Conservation (phyloP, 176 grass and related monocot species). For the Guadua angustifolia region DNA sequence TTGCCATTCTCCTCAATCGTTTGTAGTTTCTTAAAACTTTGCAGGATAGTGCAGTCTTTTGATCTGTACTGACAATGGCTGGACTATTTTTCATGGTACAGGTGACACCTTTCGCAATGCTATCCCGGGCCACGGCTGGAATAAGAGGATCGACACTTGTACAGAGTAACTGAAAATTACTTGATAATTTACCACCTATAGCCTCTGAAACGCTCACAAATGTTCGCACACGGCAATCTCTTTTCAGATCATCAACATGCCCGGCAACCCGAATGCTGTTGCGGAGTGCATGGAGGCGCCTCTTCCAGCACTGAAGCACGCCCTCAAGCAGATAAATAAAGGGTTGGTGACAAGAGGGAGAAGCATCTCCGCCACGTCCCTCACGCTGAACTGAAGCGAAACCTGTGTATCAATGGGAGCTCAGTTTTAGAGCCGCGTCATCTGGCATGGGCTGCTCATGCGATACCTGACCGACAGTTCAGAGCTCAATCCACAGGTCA, state of each 20-base stretch:
- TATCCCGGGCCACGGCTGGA: conserved; percentile 75
- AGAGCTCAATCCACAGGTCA: neutral
- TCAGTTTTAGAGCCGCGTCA: conserved; percentile 61
- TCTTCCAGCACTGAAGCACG: conserved; percentile 75
- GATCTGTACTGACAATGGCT: neutral
- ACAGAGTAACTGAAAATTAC: neutral
- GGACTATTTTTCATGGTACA: conserved; percentile 22
- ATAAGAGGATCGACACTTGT: conserved; percentile 94
- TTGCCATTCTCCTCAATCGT: neutral
- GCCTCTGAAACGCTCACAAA: neutral
- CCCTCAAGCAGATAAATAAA: conserved; percentile 80
- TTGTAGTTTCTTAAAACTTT: neutral
- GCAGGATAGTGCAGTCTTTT: neutral
- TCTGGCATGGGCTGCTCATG: conserved; percentile 54
- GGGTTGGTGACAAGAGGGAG: conserved; percentile 91
- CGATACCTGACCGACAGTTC: conserved; percentile 3
- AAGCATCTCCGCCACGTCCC: conserved; percentile 80
- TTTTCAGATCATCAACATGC: conserved; percentile 95
- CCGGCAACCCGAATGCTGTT: conserved; percentile 89
- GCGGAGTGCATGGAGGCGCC: conserved; percentile 83
- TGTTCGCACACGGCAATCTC: neutral
- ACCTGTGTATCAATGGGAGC: conserved; percentile 74
- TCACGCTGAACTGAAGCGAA: conserved; percentile 56
- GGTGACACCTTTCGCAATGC: conserved; percentile 95
- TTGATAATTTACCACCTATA: neutral